Base-by-base conservation (phyloP, 2,329 filamentous ascomycete genomes). In the Aspergillus jensenii region DNA sequence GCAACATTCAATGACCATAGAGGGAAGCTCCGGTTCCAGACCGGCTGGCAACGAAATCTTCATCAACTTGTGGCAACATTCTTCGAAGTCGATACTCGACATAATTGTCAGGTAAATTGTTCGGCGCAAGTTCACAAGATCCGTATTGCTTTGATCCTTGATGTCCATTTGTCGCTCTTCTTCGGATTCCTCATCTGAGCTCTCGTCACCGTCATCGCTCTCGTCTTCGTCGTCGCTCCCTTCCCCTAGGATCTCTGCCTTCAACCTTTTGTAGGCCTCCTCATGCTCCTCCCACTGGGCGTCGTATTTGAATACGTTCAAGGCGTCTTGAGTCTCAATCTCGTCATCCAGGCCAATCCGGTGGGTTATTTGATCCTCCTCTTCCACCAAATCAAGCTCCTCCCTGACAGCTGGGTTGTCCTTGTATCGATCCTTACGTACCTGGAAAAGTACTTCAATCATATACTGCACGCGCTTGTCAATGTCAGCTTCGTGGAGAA, bases 391-490 rank as follows among this genome's bases (percentile, higher is more conserved):
- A 75, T 99, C 95, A 57, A 99, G 80, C 73, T 99, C 95, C 71
- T 97, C 93, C 74, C 88, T 93, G 67, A 98, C 81, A 0, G 92
- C 88, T 17, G 89, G 91, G 68, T 98, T 92, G 68, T 98, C 92
- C 79, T 96, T 96, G 81, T 96, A 99, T 68, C 90, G 90, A 77
- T 98, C 93, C 76, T 97, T 96, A 62, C 95, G 86, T 56, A 97
- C 89, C 78, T 99, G 93, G 74, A 99, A 99, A 44, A 99, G 79
- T 6, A 98, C 95, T 74, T 99, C 95, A 57, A 99, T 93, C 90
- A 96, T 96, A 77, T 98, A 99, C 77, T 99, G 95, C n/a, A 93
- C 93, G 63, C 95, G 85, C 81, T 96, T 97, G 72, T 98, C 93
- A 73, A 99, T 96, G 70, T 95, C 93, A 45, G 92, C 92, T 75